These are phyloP conservation scores for Pleodorina starrii DNA, from an alignment of 139 green algal species.

Conservation along the genomic window DNA sequence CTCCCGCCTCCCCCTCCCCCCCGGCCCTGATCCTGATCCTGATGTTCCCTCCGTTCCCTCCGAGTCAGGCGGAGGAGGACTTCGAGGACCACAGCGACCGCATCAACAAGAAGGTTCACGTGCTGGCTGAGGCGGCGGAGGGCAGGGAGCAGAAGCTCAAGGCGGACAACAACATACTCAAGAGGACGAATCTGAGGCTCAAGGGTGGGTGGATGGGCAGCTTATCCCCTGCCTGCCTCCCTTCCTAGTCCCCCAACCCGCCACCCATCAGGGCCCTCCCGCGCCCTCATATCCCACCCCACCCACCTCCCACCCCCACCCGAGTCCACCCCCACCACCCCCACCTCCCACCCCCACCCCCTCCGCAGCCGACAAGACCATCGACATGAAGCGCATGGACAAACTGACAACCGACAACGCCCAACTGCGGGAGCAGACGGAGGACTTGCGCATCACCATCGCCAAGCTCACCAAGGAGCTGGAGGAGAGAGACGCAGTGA, in stretches of 20 bases:
- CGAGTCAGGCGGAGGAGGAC: constrained; percentile 51
- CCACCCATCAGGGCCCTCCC: not conserved
- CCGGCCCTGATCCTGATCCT: too few relatives aligned
- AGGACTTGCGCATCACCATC: constrained; percentile 60
- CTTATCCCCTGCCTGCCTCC: not conserved
- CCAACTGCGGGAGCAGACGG: constrained; percentile 14
- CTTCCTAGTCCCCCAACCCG: not conserved
- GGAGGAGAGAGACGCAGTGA: constrained; percentile 70
- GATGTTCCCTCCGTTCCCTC: not conserved
- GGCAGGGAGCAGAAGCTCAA: constrained; percentile 45
- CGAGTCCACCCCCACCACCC: not conserved
- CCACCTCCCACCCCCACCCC: not conserved
- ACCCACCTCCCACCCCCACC: not conserved
- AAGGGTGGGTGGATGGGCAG: constrained; percentile 52
- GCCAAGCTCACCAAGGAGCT: constrained; percentile 64
- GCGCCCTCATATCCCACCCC: too few relatives aligned
- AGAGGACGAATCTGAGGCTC: constrained; percentile 63
- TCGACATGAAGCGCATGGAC: constrained; percentile 50
- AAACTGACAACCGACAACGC: constrained; percentile 55
- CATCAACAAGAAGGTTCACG: constrained; percentile 29
- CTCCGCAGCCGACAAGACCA: constrained; percentile 48
- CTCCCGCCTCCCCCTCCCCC: too few relatives aligned
- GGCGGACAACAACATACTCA: constrained; percentile 65
- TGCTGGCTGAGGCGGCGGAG: constrained; percentile 25
- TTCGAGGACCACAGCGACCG: constrained; percentile 53